Evolutionary conservation across 768 basidiomycete genomes (phyloP), one percentile per base, ranked within the genome.

Genomic region (Gloeopeniophorella convolvens): DNA sequence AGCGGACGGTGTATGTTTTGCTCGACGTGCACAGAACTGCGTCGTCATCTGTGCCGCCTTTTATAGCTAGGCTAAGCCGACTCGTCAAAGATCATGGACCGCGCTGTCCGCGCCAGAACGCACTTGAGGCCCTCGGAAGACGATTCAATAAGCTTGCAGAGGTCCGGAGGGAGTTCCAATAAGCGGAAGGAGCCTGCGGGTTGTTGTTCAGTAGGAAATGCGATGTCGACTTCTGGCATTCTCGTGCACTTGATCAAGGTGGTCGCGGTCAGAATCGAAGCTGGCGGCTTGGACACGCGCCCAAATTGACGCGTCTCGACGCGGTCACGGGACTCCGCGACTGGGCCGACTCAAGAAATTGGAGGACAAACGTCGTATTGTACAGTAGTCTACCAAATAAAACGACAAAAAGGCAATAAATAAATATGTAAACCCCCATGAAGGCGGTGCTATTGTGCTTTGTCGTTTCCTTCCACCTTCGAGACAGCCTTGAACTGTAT

Each of bases 11-110:
- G 63, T 85, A 99, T 0, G 95, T 98, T 63, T 78, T 81, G 50
- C 83, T 74, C 0, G 72, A 59, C 0, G 93, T 95, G 65, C 95
- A 97, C 8, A 95, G 69, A 0, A 96, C 92, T 0, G 94, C 95
- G 59, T 94, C 86, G 58, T 97, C 93, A 24, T 76, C 74, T 1
- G 79, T 66, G 36, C 81, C 71, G 6, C 94, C 95, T 65, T 92
- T 94, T 68, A 98, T 84, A 86, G 58, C 42, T 48, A 50, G 49
- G 43, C 48, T 43, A 28, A 10, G 16, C 27, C 46, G 18, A 58
- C 20, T 15, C 32, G n/a, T 26, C 26, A 52, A 57, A 55, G n/a
- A 49, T 31, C 42, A 39, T 60, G 32, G 45, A 55, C 40, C 42
- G 36, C 15, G 15, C 18, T 12, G 20, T 20, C 34, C 11, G 15